Evolutionary conservation across 768 basidiomycete species (phyloP).

Genomic region (Termitomyces sp.): DNA sequence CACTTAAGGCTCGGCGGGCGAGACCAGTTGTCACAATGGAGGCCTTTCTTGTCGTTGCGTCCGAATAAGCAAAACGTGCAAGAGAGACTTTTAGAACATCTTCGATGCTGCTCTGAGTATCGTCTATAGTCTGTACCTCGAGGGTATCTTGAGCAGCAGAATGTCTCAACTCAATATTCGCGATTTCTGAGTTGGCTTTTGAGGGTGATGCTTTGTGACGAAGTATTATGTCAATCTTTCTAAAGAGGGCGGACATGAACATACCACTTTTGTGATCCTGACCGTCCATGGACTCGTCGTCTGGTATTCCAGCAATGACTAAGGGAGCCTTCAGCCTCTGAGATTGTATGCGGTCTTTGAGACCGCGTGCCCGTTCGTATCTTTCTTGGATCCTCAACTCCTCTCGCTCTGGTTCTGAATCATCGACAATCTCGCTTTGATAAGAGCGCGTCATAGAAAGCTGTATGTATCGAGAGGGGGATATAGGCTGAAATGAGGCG

Average conservation of each 20-base stretch:
- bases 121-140: neutral
- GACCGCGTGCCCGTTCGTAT: constrained; percentile 3
- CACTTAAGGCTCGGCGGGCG: constrained; percentile 9
- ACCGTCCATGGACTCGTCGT: constrained; percentile 11
- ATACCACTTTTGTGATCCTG: neutral
- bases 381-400: constrained; percentile 21
- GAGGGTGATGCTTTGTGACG: neutral
- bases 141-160: neutral
- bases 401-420: constrained; percentile 70
- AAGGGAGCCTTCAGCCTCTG: neutral
- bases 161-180: neutral
- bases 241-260: neutral
- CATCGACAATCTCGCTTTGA: constrained; percentile 45
- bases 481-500: neutral
- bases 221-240: neutral
- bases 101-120: constrained; percentile 19
- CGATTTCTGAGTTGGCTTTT: neutral
- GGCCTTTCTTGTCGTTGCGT: constrained; percentile 4
- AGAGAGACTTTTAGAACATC: constrained; percentile 23
- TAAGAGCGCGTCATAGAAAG: neutral
- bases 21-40: neutral
- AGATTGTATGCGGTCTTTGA: neutral
- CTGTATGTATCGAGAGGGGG: neutral
- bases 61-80: constrained; percentile 35
- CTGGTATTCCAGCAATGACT: constrained; percentile 18